phyloP scores from a whole-genome alignment of 176 grass and related monocot species.

The Avena insularis region DNA sequence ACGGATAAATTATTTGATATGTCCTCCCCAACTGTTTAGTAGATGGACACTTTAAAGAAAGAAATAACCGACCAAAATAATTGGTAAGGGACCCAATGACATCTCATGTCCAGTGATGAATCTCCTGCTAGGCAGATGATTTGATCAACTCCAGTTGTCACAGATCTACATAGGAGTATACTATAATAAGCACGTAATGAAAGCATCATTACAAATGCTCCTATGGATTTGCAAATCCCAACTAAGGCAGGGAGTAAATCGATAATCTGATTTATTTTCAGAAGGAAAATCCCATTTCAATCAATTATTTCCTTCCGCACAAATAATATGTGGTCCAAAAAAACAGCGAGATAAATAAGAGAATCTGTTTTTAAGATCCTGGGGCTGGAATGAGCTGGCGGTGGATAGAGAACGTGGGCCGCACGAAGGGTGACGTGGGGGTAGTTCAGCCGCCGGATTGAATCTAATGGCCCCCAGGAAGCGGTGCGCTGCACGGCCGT shows the following conservation, averaged over 20 bases:
- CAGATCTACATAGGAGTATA: background rate
- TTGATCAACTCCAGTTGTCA: slow-evolving; percentile 29
- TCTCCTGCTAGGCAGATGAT: background rate
- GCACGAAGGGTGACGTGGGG: slow-evolving; percentile 21
- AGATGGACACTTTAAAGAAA: background rate
- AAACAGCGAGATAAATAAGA: background rate
- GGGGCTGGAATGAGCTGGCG: slow-evolving; percentile 43
- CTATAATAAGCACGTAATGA: background rate
- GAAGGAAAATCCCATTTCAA: background rate
- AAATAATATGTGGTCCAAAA: slow-evolving; percentile 28
- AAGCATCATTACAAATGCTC: background rate
- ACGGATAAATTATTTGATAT: background rate
- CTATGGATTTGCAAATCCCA: background rate
- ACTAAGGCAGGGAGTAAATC: background rate
- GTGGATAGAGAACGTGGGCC: slow-evolving; percentile 4
- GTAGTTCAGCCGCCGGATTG: background rate
- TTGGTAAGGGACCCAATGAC: background rate
- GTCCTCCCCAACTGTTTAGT: background rate
- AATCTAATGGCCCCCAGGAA: background rate
- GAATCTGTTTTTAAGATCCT: background rate
- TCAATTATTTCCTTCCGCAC: background rate
- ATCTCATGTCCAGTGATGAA: slow-evolving; percentile 33
- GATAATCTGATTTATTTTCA: background rate
- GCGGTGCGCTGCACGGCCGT: background rate
- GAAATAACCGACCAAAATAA: slow-evolving; percentile 13